Percentiles rank a stretch among this genome's conserved stretches.
phyloP scores from a whole-genome alignment of 2,329 filamentous ascomycete species.

The Aspergillus sp. region DNA sequence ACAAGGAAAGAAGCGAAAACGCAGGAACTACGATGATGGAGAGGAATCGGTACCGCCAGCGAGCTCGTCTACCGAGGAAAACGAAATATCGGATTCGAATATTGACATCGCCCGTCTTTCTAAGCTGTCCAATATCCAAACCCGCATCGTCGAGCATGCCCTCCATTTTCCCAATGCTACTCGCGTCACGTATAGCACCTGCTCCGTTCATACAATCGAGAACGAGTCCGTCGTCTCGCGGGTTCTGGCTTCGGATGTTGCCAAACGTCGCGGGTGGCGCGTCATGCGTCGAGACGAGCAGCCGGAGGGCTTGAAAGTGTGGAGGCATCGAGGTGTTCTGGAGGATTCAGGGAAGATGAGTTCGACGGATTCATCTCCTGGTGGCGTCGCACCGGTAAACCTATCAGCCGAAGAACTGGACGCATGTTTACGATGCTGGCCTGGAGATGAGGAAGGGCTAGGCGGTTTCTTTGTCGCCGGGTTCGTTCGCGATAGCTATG shows the following conservation, averaged over 20 bases:
- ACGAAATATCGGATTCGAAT: constrained; percentile 22
- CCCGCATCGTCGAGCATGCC: constrained; percentile 72
- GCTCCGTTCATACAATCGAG: constrained; percentile 76
- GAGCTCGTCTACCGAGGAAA: constrained; percentile 24
- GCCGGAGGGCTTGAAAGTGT: constrained; percentile 63
- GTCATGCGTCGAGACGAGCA: constrained; percentile 65
- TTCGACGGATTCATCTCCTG: not conserved
- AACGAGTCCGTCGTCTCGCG: constrained; percentile 77
- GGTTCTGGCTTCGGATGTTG: constrained; percentile 59
- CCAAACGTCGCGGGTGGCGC: constrained; percentile 61
- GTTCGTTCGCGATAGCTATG: constrained; percentile 55
- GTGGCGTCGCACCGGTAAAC: constrained; percentile 11
- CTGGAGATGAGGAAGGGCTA: constrained; percentile 69
- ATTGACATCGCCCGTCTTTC: constrained; percentile 56
- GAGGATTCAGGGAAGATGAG: constrained; percentile 26
- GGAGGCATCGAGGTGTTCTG: constrained; percentile 57
- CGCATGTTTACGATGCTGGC: constrained; percentile 71
- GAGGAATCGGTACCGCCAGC: constrained; percentile 2
- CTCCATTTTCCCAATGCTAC: constrained; percentile 67
- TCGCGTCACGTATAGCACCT: constrained; percentile 86
- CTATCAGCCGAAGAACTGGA: constrained; percentile 48
- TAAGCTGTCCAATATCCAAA: constrained; percentile 72
- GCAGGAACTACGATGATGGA: constrained; percentile 13
- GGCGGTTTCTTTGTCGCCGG: constrained; percentile 96
- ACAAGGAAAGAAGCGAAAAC: constrained; percentile 37